Evolutionary conservation across 1,139 yeast genomes (phyloP).

Genomic region (Eremothecium cymbalariae): DNA sequence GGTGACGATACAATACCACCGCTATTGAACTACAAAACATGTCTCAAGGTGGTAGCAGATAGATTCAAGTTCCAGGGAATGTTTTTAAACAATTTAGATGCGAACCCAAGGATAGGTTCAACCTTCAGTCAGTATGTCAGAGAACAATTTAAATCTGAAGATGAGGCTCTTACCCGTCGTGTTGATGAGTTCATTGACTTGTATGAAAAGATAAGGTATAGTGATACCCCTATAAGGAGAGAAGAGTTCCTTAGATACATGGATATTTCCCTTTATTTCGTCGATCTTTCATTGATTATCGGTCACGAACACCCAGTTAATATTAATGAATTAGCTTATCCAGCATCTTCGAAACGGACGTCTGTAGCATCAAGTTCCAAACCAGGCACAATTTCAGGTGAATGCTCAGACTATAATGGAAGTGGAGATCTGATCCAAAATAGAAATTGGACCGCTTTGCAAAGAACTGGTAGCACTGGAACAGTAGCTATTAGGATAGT

Average conservation of each 20-base stretch:
- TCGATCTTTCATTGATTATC: conserved; percentile 13
- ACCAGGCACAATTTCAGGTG: no score
- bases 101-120: conserved; percentile 16
- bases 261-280: conserved; percentile 34
- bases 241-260: conserved; percentile 56
- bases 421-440: no score
- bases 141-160: conserved; percentile 17
- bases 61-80: conserved; percentile 29
- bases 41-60: conserved; percentile 27
- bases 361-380: no score
- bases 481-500: no score
- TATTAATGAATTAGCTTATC: no score
- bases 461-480: no score
- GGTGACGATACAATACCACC: conserved; percentile 24
- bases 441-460: no score
- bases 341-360: no score
- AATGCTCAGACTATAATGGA: no score
- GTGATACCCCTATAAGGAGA: conserved; percentile 54
- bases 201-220: conserved; percentile 67
- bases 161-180: conserved; percentile 12
- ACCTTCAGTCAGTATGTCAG: conserved; percentile 24
- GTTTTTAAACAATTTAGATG: conserved; percentile 17
- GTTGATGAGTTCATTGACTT: conserved; percentile 38
- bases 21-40: conserved; percentile 24
- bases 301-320: no score